Evolutionary conservation across 495 filamentous ascomycete genomes (phyloP), one percentile per base, ranked within the genome.

Genomic region (Penicillium herquei): DNA sequence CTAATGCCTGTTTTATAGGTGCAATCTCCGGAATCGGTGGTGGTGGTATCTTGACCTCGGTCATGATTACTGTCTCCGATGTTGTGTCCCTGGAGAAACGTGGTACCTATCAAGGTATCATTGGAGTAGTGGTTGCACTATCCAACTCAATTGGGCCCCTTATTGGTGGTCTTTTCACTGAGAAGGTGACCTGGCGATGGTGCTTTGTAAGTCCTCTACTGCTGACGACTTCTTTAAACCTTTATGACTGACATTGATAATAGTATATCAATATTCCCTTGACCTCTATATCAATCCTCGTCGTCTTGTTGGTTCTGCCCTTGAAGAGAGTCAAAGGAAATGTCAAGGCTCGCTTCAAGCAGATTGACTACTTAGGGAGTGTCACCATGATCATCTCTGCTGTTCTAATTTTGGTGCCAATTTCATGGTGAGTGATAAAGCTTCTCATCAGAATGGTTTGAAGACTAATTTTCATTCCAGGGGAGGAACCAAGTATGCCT

Each of bases 91-190:
- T 52, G 30, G 50, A 52, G 37, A 52, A 52, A 32, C 50, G 50
- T 16, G 50, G 50, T 12, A 44, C 50, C 3, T 52, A 52, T 43
- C 50, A 52, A 39, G 75, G 79, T 13, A 42, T 78, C 9, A 62
- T 83, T 37, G 76, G 78, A 0, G 68, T 69, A 2, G 55, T 76
- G 1, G 73, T 70, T 51, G 77, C 74, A 3, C 61, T 82, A 12
- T 74, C 76, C 2, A 68, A 74, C 1, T 69, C 78, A n/a, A 40
- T 60, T 3, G 71, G 70, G 6, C 68, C 69, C 18, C 47, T 71
- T 6, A 33, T 72, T 12, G 64, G 68, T 18, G 67, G 68, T 7
- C 62, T 70, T 8, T 74, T 85, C 34, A 84, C 81, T 0, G 69
- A 78, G 37, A 70, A 73, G 30, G 74, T 69, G 3, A 62, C 62